phyloP scores from a whole-genome alignment of 176 grass and related monocot species.

The Zoysia pacifica region DNA sequence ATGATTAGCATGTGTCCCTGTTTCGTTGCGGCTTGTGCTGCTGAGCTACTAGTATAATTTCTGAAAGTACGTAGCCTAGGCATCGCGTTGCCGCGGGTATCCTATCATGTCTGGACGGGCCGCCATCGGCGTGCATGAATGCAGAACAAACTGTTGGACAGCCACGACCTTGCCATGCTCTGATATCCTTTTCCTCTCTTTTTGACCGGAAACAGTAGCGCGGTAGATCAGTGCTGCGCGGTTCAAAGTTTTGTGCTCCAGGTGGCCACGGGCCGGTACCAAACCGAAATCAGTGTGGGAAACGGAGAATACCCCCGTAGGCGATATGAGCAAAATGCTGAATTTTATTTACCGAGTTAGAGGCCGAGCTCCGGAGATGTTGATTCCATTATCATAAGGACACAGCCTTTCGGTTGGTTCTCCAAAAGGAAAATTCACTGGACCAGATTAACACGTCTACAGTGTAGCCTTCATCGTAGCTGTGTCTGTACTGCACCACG shows the following conservation, averaged over 20 bases:
- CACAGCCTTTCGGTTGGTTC: too few relatives aligned
- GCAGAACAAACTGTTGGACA: slow-evolving; percentile 3
- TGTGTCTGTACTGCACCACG: not conserved
- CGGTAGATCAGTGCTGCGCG: not conserved
- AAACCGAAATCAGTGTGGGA: not conserved
- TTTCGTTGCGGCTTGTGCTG: not conserved
- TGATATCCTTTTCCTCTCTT: not conserved
- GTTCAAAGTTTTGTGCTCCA: slow-evolving; percentile 17
- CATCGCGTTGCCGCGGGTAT: not conserved
- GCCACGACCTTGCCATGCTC: slow-evolving; percentile 25
- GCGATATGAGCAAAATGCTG: too few relatives aligned
- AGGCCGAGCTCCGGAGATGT: too few relatives aligned
- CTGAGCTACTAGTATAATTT: slow-evolving; percentile 28
- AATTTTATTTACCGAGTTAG: too few relatives aligned
- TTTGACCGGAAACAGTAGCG: slow-evolving; percentile 40
- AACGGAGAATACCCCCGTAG: too few relatives aligned
- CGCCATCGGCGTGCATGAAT: slow-evolving; percentile 19
- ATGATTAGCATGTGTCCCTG: slow-evolving; percentile 34
- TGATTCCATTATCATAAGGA: too few relatives aligned
- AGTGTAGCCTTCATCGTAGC: too few relatives aligned
- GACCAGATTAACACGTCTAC: too few relatives aligned
- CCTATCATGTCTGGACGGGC: slow-evolving; percentile 30
- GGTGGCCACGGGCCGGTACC: not conserved
- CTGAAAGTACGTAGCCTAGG: slow-evolving; percentile 9
- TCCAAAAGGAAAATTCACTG: too few relatives aligned